Conservation (phyloP, 768 basidiomycete genomes). For the Lentinula lateritia region DNA sequence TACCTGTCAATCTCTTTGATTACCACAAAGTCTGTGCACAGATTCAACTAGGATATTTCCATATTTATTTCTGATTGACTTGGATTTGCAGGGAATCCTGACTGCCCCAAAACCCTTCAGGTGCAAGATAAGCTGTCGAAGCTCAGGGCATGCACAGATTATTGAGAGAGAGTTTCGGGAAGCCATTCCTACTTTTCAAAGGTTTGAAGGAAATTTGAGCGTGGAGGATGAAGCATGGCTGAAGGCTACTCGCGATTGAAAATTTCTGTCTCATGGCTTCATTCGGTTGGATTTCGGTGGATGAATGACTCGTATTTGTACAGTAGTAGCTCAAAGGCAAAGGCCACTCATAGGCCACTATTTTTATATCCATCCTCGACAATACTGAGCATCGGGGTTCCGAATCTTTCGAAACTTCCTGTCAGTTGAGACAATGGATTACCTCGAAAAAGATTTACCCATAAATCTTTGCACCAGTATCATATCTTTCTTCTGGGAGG, state of each 20-base stretch:
- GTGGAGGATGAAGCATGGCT: conserved; percentile 9
- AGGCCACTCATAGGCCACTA: conserved; percentile 7
- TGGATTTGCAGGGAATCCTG: conserved; percentile 10
- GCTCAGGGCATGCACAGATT: conserved; percentile 1
- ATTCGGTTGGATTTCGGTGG: no score
- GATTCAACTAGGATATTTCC: neutral
- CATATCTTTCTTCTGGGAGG: conserved; percentile 10
- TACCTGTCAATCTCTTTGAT: conserved; percentile 9
- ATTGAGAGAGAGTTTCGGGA: conserved; percentile 6
- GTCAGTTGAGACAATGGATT: neutral
- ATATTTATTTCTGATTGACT: no score
- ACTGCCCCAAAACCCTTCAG: conserved; percentile 12
- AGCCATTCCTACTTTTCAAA: conserved; percentile 8
- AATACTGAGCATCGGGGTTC: conserved; percentile 11
- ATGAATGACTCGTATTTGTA: no score
- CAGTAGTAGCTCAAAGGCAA: neutral
- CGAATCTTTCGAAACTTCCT: neutral
- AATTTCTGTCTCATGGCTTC: neutral
- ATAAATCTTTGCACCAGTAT: conserved; percentile 9
- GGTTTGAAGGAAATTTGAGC: conserved; percentile 7
- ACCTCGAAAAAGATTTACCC: conserved; percentile 3
- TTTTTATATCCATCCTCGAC: conserved; percentile 5
- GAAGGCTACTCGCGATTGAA: neutral
- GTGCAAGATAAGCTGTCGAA: conserved; percentile 17
- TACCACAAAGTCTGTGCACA: conserved; percentile 11